Percentiles rank a stretch among this genome's conserved stretches.
Evolutionary conservation across 2,329 filamentous ascomycete genomes (phyloP).

Genomic region (Aspergillus tanneri): DNA sequence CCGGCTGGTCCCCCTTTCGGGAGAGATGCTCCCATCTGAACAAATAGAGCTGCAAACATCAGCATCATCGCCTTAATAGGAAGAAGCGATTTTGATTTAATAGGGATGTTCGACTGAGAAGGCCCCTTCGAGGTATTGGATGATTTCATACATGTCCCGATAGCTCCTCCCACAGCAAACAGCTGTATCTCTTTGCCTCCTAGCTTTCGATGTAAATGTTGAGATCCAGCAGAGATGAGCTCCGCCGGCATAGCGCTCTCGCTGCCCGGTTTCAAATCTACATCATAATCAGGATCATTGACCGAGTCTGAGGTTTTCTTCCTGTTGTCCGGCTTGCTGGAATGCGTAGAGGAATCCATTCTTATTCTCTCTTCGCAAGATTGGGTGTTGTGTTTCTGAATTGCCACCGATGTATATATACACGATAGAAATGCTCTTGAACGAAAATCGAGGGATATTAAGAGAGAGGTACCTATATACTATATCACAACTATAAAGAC

Average conservation of each 20-base stretch:
- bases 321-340: no score
- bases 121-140: neutral
- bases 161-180: constrained; percentile 36
- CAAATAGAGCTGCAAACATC: constrained; percentile 23
- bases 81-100: neutral
- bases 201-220: constrained; percentile 32
- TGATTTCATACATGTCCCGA: constrained; percentile 32
- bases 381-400: no score
- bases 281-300: no score
- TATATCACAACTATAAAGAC: no score
- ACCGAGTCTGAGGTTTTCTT: no score
- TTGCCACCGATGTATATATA: no score
- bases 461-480: no score
- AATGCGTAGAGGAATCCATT: no score
- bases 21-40: constrained; percentile 35
- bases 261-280: neutral
- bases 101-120: no score
- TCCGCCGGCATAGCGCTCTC: neutral
- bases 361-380: no score
- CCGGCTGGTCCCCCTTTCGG: constrained; percentile 38
- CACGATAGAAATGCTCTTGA: no score
- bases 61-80: neutral
- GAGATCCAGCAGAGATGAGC: constrained; percentile 15
- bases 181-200: constrained; percentile 35
- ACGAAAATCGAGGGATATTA: no score